Percentiles rank a stretch among this genome's conserved stretches.
phyloP scores from a whole-genome alignment of 1,139 yeast genomes.

The Eremothecium cymbalariae region DNA sequence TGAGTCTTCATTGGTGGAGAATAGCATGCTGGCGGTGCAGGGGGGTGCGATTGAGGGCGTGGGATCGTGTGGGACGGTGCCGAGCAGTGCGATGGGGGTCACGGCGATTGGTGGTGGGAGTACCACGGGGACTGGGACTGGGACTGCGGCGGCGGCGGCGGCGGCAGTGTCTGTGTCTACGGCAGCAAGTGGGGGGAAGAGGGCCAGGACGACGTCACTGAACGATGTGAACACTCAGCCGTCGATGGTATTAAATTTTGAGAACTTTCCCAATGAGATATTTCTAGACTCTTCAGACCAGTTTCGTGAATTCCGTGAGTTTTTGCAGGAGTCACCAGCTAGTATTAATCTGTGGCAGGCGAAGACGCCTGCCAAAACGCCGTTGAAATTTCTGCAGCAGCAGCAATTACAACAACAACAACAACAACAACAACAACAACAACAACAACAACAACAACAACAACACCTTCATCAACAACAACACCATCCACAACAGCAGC shows the following conservation, averaged over 20 bases:
- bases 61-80: constrained; percentile 21
- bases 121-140: background rate
- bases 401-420: constrained; percentile 4
- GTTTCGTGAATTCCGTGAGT: constrained; percentile 29
- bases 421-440: background rate
- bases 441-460: constrained; percentile 1
- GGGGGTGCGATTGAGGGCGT: constrained; percentile 10
- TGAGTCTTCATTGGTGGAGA: constrained; percentile 25
- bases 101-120: constrained; percentile 4
- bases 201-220: constrained; percentile 1
- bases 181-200: background rate
- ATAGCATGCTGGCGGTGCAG: constrained; percentile 19
- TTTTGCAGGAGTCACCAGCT: constrained; percentile 31
- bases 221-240: constrained; percentile 28
- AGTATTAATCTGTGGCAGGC: constrained; percentile 25
- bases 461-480: too few species aligned
- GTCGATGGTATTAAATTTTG: constrained; percentile 26
- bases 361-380: constrained; percentile 29
- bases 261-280: constrained; percentile 25
- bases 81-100: constrained; percentile 22
- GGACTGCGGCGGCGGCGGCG: background rate
- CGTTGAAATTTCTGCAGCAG: constrained; percentile 21
- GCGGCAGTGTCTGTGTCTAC: background rate
- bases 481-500: too few species aligned
- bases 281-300: constrained; percentile 30